phyloP scores from a whole-genome alignment of 371 early-diverging fungal genomes.

The Actinomortierella wolfii region DNA sequence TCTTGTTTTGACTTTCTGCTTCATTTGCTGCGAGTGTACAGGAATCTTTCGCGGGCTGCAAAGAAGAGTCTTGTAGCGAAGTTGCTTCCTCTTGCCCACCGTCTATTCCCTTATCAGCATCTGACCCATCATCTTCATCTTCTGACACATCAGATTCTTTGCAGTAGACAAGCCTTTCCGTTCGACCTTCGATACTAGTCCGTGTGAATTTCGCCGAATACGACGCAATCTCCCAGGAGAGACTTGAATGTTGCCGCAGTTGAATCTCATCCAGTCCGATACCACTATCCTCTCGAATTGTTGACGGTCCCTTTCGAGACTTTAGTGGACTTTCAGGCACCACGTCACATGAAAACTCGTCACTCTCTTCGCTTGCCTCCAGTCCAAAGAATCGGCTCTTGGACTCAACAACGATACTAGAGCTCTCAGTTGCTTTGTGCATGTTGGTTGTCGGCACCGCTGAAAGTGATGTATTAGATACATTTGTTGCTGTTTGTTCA shows the following conservation, averaged over 20 bases:
- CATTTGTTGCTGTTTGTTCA: no score
- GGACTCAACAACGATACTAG: constrained; percentile 13
- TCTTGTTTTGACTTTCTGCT: background rate
- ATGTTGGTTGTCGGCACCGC: no score
- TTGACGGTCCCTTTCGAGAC: background rate
- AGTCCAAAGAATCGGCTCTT: constrained; percentile 40
- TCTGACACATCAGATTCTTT: background rate
- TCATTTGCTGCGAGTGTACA: background rate
- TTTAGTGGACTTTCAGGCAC: no score
- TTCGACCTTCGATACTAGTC: background rate
- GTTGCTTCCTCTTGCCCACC: background rate
- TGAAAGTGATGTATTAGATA: no score
- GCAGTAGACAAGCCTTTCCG: background rate
- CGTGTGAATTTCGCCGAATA: background rate
- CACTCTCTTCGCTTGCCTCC: background rate
- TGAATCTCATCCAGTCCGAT: constrained; percentile 19
- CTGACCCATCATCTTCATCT: background rate
- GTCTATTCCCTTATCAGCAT: background rate
- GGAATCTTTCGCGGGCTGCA: background rate
- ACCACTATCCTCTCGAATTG: constrained; percentile 29
- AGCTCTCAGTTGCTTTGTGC: no score
- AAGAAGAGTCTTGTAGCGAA: background rate
- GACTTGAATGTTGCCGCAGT: background rate
- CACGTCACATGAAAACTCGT: no score
- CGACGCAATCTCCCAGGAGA: background rate